Conservation (phyloP, 306 rosid species). For the Prunus mongolica region DNA sequence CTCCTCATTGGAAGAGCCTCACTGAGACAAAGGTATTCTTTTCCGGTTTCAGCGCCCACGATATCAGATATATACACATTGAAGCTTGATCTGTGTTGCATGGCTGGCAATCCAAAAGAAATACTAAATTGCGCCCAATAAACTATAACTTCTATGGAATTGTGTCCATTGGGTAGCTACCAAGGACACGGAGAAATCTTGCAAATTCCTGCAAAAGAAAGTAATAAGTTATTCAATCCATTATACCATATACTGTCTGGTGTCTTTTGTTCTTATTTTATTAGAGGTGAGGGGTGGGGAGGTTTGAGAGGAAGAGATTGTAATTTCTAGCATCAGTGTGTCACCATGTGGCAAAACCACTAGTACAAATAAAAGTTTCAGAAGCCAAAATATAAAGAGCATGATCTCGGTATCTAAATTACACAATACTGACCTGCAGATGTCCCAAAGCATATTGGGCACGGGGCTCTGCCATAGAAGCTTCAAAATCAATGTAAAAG, state of each 20-base stretch:
- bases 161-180: slow-evolving; percentile 58
- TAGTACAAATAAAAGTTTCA: background rate
- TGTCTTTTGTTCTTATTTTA: background rate
- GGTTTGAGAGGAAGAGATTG: background rate
- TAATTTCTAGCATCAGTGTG: background rate
- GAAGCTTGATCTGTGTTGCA: background rate
- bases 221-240: background rate
- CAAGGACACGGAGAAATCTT: slow-evolving; percentile 70
- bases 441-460: slow-evolving; percentile 75
- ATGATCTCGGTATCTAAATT: background rate
- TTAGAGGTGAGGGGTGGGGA: background rate
- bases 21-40: slow-evolving; percentile 1
- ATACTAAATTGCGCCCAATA: background rate
- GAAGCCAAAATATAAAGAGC: background rate
- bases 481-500: slow-evolving; percentile 84
- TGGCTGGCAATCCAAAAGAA: background rate
- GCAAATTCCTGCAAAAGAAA: slow-evolving; percentile 62
- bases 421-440: slow-evolving; percentile 56
- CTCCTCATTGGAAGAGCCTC: slow-evolving; percentile 18
- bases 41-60: slow-evolving; percentile 17
- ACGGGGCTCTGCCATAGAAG: slow-evolving; percentile 85
- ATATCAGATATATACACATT: slow-evolving; percentile 29
- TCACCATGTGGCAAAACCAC: background rate
- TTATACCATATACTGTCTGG: background rate
- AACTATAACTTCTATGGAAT: slow-evolving; percentile 18